These are phyloP conservation scores for Acanthamoeba healyi DNA, from an alignment of 208 protist species.

Conservation along the genomic window DNA sequence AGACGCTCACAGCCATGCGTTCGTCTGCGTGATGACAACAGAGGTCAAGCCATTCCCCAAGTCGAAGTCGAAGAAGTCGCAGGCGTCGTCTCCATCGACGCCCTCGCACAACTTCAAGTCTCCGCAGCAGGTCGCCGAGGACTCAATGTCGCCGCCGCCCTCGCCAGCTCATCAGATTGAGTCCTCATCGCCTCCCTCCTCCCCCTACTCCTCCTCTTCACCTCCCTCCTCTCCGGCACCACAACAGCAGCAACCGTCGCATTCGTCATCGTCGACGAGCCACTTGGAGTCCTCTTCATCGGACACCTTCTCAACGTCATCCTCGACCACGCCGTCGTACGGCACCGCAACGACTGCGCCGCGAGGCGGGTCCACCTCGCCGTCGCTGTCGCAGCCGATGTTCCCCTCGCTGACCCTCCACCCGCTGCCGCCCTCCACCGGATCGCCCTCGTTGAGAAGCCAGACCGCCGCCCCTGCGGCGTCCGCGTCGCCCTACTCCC, in stretches of 20 bases:
- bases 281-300: not conserved
- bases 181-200: not conserved
- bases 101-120: not conserved
- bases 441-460: not conserved
- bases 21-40: not conserved
- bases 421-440: not conserved
- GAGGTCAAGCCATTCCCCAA: conserved; percentile 27
- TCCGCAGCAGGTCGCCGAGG: not conserved
- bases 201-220: not conserved
- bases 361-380: not conserved
- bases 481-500: not conserved
- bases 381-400: not conserved
- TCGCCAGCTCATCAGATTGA: not conserved
- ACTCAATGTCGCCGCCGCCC: not conserved
- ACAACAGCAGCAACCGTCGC: not conserved
- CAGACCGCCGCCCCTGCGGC: not conserved
- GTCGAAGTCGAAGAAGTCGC: conserved; percentile 29
- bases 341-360: not conserved
- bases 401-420: not conserved
- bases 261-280: not conserved
- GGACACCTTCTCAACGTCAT: not conserved
- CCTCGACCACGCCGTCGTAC: not conserved
- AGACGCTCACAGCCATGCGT: too few relatives aligned
- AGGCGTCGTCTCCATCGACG: not conserved
- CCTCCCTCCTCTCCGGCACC: not conserved